Base-by-base conservation (phyloP, 768 basidiomycete genomes). In the Serendipita sp. region DNA sequence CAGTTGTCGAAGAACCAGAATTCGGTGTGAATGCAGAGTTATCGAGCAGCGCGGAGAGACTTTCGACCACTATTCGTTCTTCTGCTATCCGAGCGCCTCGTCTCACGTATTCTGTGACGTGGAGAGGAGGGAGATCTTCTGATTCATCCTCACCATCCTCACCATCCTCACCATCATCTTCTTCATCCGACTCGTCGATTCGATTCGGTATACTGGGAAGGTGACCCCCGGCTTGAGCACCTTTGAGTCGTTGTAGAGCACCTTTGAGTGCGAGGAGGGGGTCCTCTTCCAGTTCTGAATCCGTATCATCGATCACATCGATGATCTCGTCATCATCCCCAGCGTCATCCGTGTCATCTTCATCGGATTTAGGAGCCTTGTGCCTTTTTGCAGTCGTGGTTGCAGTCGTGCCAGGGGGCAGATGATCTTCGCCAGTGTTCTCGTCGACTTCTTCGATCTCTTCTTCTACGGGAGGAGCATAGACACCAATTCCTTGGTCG, bases 41-140 rank as follows among this genome's bases (percentile, higher is more conserved):
- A 11, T 70, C 67, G 18, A 86, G 72, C 16, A 88, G 71, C 10
- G 78, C 75, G 44, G 73, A 65, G 13, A 89, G 68, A 10, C 80
- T 69, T 16, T 74, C 76, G 2, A 88, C 81, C 0, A 58, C 64
- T n/a, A 88, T 76, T 15, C 75, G 74, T 68, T 88, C 86, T 15
- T 79, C 68, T 3, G 80, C 80, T 66, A 89, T 76, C 60, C 86
- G 78, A 2, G 81, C 80, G 16, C 88, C 88, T 13, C 85, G 82
- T 43, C 88, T 81, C 50, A 87, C 70, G 66, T 88, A 85, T 67
- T 90, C 87, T 3, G 65, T 70, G 27, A 81, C 69, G 11, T 52
- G 64, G 27, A 40, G 31, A 6, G 40, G 40, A 13, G 27, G 44
- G 4, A 34, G 33, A 34, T 66, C 58, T 4, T n/a, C 66, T 10